Conservation (phyloP, 495 filamentous ascomycete species). For the Tuber brumale region DNA sequence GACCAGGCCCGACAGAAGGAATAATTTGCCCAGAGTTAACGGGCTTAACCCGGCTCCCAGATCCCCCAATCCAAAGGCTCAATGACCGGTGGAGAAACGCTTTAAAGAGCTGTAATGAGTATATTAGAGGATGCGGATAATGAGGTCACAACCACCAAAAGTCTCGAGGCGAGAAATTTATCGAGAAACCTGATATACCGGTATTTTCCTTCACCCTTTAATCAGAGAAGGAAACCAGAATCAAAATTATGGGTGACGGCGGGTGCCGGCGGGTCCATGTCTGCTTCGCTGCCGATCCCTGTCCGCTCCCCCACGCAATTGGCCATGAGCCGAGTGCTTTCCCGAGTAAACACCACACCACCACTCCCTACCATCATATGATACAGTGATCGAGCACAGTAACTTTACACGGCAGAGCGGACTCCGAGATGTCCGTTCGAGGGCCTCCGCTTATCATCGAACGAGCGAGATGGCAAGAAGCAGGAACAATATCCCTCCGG, state of each 20-base stretch:
- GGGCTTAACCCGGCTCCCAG: neutral
- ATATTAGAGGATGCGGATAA: neutral
- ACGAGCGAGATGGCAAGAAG: neutral
- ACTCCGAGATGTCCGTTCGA: neutral
- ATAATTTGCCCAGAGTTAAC: neutral
- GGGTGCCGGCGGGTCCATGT: neutral
- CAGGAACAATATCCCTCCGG: neutral
- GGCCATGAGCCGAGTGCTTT: slow-evolving; percentile 3
- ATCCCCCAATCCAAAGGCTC: neutral
- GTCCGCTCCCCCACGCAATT: neutral
- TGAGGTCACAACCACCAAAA: neutral
- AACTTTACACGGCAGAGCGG: neutral
- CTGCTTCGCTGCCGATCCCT: neutral
- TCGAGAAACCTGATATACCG: neutral
- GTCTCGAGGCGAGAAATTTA: neutral
- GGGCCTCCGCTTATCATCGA: neutral
- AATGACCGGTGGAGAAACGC: neutral
- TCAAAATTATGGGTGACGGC: neutral
- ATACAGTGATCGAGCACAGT: neutral
- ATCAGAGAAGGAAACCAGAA: neutral
- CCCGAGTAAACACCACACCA: slow-evolving; percentile 1
- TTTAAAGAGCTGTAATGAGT: neutral
- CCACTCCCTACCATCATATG: neutral
- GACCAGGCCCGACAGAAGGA: neutral
- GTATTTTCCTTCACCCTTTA: neutral